Base-by-base conservation (phyloP, 1,284 basidiomycete genomes). In the Rhodotorula sp. region DNA sequence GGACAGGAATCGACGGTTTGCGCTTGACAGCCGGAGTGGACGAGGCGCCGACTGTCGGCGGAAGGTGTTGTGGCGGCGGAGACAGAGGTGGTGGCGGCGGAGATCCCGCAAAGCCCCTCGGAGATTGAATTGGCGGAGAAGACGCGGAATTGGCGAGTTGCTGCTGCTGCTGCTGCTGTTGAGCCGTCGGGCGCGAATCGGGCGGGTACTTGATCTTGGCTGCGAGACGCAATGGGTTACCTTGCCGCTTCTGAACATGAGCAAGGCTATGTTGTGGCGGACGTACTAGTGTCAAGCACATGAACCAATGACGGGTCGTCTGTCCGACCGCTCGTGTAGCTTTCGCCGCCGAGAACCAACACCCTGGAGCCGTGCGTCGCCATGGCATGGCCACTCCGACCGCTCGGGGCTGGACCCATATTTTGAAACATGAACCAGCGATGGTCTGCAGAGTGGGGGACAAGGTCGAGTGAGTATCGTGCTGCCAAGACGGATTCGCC, bases 381-480 rank as follows among this genome's bases (percentile, higher is more conserved):
- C 91, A 98, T 94, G 29, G 93, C 91, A 82, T 99, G 95, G 6
- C 95, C 95, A 22, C 91, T 94, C 63, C 95, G 86, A 20, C 93
- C 91, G 66, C 86, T 88, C 3, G 95, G 95, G 12, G 91, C 87
- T 18, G 94, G 94, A 4, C 95, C 95, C 95, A 98, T 98, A 80
- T 97, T 96, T 81, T 96, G 94, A 83, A 99, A 98, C 92, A 95
- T 98, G 83, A 95, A 99, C 95, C 95, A 98, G 77, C 86, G 81
- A 74, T 84, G 83, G 73, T 85, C 84, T 84, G 73, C 22, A 4
- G 18, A 20, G 7, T 10, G 26, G 4, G 15, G 3, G 24, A 18
- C 15, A n/a, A 33, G 1, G 3, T 3, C 48, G 14, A 14, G 4
- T 33, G 4, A 58, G 22, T 8, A 26, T n/a, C 14, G 17, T 14